phyloP scores from a whole-genome alignment of 2,329 filamentous ascomycete genomes.

The Stylonectria norvegica region DNA sequence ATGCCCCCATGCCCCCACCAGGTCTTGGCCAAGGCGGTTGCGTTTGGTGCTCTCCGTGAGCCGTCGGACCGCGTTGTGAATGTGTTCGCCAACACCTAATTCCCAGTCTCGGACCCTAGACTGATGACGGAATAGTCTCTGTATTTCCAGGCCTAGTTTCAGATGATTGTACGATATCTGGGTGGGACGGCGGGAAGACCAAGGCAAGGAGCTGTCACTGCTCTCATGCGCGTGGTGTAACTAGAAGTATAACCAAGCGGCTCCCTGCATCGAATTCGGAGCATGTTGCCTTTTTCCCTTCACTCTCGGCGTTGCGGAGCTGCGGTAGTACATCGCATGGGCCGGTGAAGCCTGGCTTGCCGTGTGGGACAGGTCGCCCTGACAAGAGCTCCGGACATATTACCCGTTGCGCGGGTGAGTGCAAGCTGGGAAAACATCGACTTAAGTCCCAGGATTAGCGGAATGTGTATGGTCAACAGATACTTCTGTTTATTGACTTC shows the following conservation, averaged over 20 bases:
- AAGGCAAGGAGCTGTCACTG: conserved; percentile 26
- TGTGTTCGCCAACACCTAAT: conserved; percentile 15
- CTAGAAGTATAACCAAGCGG: conserved; percentile 20
- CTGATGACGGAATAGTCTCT: conserved; percentile 7
- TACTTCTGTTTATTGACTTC: too few species aligned
- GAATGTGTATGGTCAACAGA: too few species aligned
- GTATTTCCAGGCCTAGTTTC: conserved; percentile 24
- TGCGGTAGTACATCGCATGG: conserved; percentile 16
- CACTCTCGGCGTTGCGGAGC: conserved; percentile 9
- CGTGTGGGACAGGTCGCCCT: conserved; percentile 12
- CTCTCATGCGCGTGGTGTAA: conserved; percentile 20
- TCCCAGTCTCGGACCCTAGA: conserved; percentile 10
- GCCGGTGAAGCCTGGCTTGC: conserved; percentile 10
- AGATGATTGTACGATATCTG: conserved; percentile 29
- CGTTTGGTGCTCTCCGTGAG: conserved; percentile 16
- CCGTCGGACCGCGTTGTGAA: conserved; percentile 24
- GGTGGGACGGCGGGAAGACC: conserved; percentile 25
- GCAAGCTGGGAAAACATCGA: too few species aligned
- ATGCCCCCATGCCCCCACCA: conserved; percentile 6
- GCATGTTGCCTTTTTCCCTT: conserved; percentile 21
- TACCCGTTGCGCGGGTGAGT: neutral
- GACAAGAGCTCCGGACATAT: neutral
- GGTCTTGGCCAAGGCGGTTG: conserved; percentile 7
- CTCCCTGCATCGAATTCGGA: conserved; percentile 29
- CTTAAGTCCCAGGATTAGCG: too few species aligned